Conservation (phyloP, 179 eudicot genomes). For the Beta macrorhiza region DNA sequence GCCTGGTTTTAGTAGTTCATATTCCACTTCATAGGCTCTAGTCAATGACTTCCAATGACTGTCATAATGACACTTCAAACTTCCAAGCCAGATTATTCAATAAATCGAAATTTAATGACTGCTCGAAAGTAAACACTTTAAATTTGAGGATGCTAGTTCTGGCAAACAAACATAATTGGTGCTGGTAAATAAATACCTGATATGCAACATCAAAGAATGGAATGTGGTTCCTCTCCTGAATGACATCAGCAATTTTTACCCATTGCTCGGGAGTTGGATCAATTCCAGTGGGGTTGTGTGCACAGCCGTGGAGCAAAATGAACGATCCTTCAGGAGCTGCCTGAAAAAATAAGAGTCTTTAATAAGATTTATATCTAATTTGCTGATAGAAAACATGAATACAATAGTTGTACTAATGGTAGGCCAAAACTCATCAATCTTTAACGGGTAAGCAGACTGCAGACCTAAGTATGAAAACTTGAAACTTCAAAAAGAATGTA, state of each 20-base stretch:
- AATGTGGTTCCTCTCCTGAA: constrained; percentile 78
- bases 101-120: neutral
- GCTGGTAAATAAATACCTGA: constrained; percentile 52
- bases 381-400: constrained; percentile 6
- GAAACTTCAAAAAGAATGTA: neutral
- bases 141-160: neutral
- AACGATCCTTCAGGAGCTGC: constrained; percentile 96
- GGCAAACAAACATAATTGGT: constrained; percentile 2
- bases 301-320: constrained; percentile 95
- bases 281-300: constrained; percentile 96
- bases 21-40: neutral
- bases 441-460: neutral
- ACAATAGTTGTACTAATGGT: constrained; percentile 13
- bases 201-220: constrained; percentile 98
- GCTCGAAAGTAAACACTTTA: neutral
- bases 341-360: constrained; percentile 39
- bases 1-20: neutral
- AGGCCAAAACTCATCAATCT: neutral
- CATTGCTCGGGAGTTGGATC: constrained; percentile 96
- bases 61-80: neutral
- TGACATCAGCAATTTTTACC: constrained; percentile 82
- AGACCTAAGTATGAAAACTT: neutral
- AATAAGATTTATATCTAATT: neutral
- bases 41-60: neutral
- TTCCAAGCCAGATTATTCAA: neutral